Evolutionary conservation across 371 early-diverging fungal species (phyloP).

Genomic region (Mucor irregularis): DNA sequence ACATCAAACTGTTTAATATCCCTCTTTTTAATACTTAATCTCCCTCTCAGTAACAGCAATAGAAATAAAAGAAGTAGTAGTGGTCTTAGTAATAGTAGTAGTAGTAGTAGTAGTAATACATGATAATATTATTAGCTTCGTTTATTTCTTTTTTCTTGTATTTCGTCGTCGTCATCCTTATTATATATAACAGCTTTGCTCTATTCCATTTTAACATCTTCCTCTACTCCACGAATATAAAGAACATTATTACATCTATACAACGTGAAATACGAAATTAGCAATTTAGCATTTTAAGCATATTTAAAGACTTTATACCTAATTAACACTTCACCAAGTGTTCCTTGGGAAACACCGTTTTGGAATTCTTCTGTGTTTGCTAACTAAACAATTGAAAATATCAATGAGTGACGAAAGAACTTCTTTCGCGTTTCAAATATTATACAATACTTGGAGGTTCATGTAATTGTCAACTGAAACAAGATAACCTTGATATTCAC

Average conservation of each 20-base stretch:
- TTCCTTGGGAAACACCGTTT: constrained; percentile 87
- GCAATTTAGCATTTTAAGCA: no score
- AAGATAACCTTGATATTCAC: constrained; percentile 95
- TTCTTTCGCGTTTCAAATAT: not conserved
- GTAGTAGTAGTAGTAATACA: no score
- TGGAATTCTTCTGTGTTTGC: constrained; percentile 93
- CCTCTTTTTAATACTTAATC: not conserved
- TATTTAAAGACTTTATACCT: no score
- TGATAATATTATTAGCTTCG: not conserved
- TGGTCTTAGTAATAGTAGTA: no score
- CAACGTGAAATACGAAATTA: no score
- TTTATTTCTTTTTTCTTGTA: not conserved
- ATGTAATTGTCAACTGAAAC: constrained; percentile 95
- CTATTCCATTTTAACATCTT: constrained; percentile 38
- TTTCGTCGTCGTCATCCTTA: not conserved
- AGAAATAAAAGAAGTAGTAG: no score
- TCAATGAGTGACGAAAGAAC: not conserved
- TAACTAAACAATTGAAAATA: constrained; percentile 62
- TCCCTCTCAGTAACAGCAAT: no score
- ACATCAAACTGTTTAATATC: not conserved
- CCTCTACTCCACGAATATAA: constrained; percentile 77
- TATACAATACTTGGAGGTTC: constrained; percentile 85
- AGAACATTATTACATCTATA: constrained; percentile 87
- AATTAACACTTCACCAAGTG: constrained; percentile 92
- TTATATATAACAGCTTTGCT: not conserved